Evolutionary conservation across 768 basidiomycete genomes (phyloP), one percentile per base, ranked within the genome.

Genomic region (Saitozyma sp.): DNA sequence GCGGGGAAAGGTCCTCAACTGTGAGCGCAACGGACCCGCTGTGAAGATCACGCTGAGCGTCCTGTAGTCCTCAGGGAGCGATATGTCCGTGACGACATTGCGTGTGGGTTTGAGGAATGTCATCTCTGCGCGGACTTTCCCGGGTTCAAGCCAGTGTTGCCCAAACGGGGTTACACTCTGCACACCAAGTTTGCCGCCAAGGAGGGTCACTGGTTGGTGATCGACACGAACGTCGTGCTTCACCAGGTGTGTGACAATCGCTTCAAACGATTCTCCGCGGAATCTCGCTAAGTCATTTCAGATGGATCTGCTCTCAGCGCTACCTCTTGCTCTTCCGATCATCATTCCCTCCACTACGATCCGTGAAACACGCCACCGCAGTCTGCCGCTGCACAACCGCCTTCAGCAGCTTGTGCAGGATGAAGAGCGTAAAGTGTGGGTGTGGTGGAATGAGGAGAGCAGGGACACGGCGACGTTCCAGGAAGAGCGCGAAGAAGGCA

Each of bases 211-310:
- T 93, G 87, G 73, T 78, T 97, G 37, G 81, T 99, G 13, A 90
- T 93, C 6, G 95, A 99, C 75, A 98, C 95, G 16, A 99, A 99
- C 79, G 86, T 96, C 14, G 91, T 96, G 72, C 83, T 99, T 11
- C 85, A 90, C 14, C 94, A 97, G 83, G 92, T 88, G 52, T 59
- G 29, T 59, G 17, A 9, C 6, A 29, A 3, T 37, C 50, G 29
- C n/a, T 40, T 54, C 29, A 53, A 45, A 13, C 17, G 3, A 13
- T 5, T 29, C 5, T 2, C 5, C 29, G 16, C 40, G 1, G 9
- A 13, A 38, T 38, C 17, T 39, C 14, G 57, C 61, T 68, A 63
- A 62, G 2, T 51, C 56, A 20, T 19, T 59, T 13, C 69, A 96
- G 91, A 97, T 98, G 90, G 96, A 99, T 80, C 83, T 98, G 56